Evolutionary conservation across 345 rosid species (phyloP).

Genomic region (Arabidopsis suecica): DNA sequence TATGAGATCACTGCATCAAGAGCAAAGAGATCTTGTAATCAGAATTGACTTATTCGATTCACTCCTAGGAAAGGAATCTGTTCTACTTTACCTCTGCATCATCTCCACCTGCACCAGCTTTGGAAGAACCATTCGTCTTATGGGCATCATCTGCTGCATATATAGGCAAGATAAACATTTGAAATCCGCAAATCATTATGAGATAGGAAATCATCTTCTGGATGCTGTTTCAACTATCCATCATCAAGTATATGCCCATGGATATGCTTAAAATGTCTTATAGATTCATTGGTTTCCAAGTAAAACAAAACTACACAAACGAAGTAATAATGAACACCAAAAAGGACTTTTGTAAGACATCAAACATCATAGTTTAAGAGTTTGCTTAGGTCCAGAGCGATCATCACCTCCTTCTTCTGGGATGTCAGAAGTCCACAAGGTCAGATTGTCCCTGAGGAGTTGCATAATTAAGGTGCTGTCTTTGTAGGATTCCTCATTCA

Average conservation of each 20-base stretch:
- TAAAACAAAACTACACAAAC: conserved; percentile 5
- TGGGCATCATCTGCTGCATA: conserved; percentile 51
- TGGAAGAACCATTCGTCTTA: conserved; percentile 53
- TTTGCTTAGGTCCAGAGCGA: conserved; percentile 19
- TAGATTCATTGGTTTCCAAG: background rate
- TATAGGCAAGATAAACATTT: conserved; percentile 1
- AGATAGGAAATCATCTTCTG: background rate
- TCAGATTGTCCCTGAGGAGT: conserved; percentile 75
- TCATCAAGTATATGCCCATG: conserved; percentile 17
- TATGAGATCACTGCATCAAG: conserved; percentile 37
- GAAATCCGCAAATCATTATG: background rate
- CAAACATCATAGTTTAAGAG: conserved; percentile 15
- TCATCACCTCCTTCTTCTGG: conserved; percentile 69
- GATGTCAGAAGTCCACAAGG: conserved; percentile 78
- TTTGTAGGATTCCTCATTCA: conserved; percentile 74
- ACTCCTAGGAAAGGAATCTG: background rate
- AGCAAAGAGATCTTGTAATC: conserved; percentile 20
- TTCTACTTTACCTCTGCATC: conserved; percentile 43
- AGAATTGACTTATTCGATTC: background rate
- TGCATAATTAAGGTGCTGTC: conserved; percentile 84
- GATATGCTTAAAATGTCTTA: conserved; percentile 16
- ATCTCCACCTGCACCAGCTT: conserved; percentile 52
- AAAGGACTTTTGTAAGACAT: background rate
- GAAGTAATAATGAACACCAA: background rate
- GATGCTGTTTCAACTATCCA: conserved; percentile 24